Evolutionary conservation across 2,329 filamentous ascomycete species (phyloP).

Genomic region (Trichoderma polysporum): DNA sequence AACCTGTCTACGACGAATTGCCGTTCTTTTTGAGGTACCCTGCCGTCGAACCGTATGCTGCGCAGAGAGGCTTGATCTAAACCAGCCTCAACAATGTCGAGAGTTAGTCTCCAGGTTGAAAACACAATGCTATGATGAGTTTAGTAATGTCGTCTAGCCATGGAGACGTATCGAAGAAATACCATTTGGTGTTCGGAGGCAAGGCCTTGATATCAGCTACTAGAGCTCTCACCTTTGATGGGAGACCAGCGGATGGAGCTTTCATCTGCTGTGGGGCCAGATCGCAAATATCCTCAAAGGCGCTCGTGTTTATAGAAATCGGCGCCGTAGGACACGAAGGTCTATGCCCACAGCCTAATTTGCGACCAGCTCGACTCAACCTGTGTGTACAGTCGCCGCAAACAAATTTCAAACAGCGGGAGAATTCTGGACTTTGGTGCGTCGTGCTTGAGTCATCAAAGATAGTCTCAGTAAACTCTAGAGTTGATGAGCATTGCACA

Average conservation of each 20-base stretch:
- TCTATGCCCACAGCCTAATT: neutral
- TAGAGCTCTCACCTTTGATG: neutral
- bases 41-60: neutral
- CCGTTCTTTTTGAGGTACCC: neutral
- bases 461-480: neutral
- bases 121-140: neutral
- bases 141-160: neutral
- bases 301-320: neutral
- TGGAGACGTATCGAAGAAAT: neutral
- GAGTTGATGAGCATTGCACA: neutral
- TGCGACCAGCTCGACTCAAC: neutral
- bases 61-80: neutral
- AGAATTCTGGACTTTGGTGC: neutral
- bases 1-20: neutral
- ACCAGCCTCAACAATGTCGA: neutral
- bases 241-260: neutral
- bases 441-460: neutral
- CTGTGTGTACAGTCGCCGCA: neutral
- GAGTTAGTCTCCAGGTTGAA: neutral
- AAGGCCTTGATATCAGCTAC: neutral
- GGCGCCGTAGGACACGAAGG: neutral
- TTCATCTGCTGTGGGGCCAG: neutral
- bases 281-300: neutral
- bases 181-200: neutral
- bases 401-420: neutral